Evolutionary conservation across 2,329 filamentous ascomycete genomes (phyloP), one percentile per base, ranked within the genome.

Genomic region (Rhexocercosporidium sp.): DNA sequence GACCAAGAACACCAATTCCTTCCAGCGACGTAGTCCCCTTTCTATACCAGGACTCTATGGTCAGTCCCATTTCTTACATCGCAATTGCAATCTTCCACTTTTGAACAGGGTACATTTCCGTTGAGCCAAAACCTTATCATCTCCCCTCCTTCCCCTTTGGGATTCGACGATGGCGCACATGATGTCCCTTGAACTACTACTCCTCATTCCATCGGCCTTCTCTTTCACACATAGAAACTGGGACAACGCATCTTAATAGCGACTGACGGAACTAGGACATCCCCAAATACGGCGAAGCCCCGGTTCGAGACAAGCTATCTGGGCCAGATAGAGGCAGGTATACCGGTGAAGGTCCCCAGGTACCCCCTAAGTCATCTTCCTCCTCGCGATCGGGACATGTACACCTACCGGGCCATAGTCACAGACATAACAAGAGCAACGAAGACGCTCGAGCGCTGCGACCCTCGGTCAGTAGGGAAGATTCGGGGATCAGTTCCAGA

Each of bases 11-110:
- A n/a, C 94, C 94, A 14, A 85, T 94, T 61, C 92, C 92, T 49
- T 93, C 92, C 14, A 96, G 93, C 75, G 95, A 98, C 80, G 94
- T 99, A 66, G 96, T 97, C 46, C 96, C 96, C n/a, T 99, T 97
- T 85, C 86, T 97, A 69, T 98, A 96, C 77, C 96, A 98, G 80
- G 93, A 96, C 77, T 86, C 86, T 72, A 88, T 92, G 82, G 90
- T 92, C 79, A 83, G 89, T 85, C 27, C 37, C 8, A 47, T 18
- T 31, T 39, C 14, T 46, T 22, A 39, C n/a, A 60, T 46, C 25
- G 25, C 39, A 29, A 22, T 12, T 37, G 31, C 37, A 47, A n/a
- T 49, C 49, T n/a, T 49, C 25, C 6, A 27, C n/a, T 34, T 25
- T 25, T 62, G n/a, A 11, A 37, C 22, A 22, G 34, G 54, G 34